Percentiles rank a stretch among this genome's conserved stretches.
phyloP scores from a whole-genome alignment of 805 yeast genomes.

The Ogataea neopini region DNA sequence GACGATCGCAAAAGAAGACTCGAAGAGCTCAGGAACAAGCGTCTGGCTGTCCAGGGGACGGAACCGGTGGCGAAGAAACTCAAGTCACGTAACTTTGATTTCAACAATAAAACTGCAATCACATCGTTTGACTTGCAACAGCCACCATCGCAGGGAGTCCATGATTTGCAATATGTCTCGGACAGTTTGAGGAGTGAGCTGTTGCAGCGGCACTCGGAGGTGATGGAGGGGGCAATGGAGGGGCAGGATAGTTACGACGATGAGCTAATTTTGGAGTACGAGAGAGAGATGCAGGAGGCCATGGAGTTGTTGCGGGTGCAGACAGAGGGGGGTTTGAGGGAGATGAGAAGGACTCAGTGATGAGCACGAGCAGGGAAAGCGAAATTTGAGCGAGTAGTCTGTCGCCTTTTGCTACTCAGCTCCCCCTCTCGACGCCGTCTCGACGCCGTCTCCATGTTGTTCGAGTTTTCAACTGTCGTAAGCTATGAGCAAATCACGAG shows the following conservation, averaged over 20 bases:
- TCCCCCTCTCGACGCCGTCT: no score
- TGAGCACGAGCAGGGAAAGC: no score
- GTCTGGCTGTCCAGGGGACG: neutral
- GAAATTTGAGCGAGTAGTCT: no score
- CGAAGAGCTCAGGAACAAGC: constrained; percentile 2
- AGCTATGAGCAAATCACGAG: no score
- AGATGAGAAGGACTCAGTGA: no score
- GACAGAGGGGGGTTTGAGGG: neutral
- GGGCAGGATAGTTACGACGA: neutral
- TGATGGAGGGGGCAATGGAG: neutral
- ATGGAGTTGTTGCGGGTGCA: neutral
- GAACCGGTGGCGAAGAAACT: constrained; percentile 1
- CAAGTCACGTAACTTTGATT: constrained; percentile 6
- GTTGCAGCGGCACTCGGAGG: neutral
- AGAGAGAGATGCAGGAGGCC: neutral
- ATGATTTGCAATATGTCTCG: neutral
- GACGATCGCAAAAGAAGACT: constrained; percentile 4
- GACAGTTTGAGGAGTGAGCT: neutral
- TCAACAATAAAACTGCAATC: neutral
- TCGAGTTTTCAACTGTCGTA: no score
- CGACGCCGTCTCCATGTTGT: no score
- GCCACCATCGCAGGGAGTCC: constrained; percentile 1
- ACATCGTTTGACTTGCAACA: neutral
- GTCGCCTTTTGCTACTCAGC: no score
- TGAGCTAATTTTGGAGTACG: constrained; percentile 1